phyloP scores from a whole-genome alignment of 2,329 filamentous ascomycete genomes.

The Zymoseptoria ardabiliae region DNA sequence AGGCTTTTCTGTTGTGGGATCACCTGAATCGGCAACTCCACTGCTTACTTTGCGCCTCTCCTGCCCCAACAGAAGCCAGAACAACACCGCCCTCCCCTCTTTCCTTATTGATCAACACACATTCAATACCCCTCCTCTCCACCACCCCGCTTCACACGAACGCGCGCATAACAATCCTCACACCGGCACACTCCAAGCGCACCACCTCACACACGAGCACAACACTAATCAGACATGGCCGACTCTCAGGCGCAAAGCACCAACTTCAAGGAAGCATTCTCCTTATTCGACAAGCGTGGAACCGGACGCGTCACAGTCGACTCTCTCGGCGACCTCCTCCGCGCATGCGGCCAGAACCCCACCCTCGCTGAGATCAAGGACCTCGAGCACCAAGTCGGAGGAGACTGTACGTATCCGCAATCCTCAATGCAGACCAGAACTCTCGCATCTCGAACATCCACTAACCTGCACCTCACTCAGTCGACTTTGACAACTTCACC shows the following conservation, averaged over 20 bases:
- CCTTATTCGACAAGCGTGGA: conserved; percentile 98
- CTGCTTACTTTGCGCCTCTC: background rate
- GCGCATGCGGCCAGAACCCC: conserved; percentile 96
- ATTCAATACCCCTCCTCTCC: background rate
- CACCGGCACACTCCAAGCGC: background rate
- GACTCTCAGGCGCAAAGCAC: conserved; percentile 66
- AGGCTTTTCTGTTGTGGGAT: background rate
- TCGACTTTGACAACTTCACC: conserved; percentile 96
- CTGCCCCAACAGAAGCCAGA: background rate
- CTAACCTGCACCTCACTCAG: conserved; percentile 41
- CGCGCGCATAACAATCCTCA: background rate
- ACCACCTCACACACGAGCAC: background rate
- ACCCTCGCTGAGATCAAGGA: conserved; percentile 89
- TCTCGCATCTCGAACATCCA: background rate
- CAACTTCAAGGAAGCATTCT: conserved; percentile 99
- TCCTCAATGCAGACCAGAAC: background rate
- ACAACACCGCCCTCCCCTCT: background rate
- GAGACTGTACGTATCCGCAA: conserved; percentile 67
- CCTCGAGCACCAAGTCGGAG: conserved; percentile 80
- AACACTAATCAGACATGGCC: conserved; percentile 16
- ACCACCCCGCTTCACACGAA: background rate
- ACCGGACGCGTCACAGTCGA: conserved; percentile 84
- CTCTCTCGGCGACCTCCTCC: conserved; percentile 83
- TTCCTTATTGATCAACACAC: background rate
- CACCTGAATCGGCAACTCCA: background rate